Percentiles rank a stretch among this genome's conserved stretches.
phyloP scores from a whole-genome alignment of 805 yeast species.

The Myxozyma sirexii region DNA sequence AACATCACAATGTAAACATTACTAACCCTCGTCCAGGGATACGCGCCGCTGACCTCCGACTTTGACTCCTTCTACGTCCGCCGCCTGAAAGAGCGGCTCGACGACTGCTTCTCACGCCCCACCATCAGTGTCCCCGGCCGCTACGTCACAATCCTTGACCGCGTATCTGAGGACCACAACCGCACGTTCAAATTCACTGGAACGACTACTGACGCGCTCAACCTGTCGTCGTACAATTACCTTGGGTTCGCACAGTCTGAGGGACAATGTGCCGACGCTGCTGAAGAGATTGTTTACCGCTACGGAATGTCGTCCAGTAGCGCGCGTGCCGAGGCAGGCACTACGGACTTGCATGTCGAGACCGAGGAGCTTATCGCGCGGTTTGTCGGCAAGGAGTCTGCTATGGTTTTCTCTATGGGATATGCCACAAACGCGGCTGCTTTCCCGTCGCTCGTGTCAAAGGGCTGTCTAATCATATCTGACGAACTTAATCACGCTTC shows the following conservation, averaged over 20 bases:
- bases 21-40: constrained; percentile 51
- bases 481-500: constrained; percentile 96
- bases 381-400: constrained; percentile 88
- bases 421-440: constrained; percentile 92
- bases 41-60: constrained; percentile 94
- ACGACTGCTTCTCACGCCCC: constrained; percentile 93
- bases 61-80: constrained; percentile 93
- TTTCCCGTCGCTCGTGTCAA: constrained; percentile 79
- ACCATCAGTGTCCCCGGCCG: constrained; percentile 99
- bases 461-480: constrained; percentile 85
- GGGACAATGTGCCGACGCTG: constrained; percentile 84
- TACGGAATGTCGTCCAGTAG: constrained; percentile 82
- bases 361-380: constrained; percentile 80
- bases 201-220: constrained; percentile 72
- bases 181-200: constrained; percentile 75
- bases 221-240: constrained; percentile 88
- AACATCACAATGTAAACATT: too few relatives aligned
- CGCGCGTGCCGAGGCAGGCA: constrained; percentile 73
- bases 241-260: constrained; percentile 95
- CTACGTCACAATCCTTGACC: constrained; percentile 75
- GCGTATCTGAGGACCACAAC: constrained; percentile 68
- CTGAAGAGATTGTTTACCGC: constrained; percentile 62
- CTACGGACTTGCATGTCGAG: constrained; percentile 68
- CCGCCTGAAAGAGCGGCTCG: constrained; percentile 85
- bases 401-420: constrained; percentile 88